Conservation (phyloP, 2,329 filamentous ascomycete genomes). For the Coleophoma cylindrospora region DNA sequence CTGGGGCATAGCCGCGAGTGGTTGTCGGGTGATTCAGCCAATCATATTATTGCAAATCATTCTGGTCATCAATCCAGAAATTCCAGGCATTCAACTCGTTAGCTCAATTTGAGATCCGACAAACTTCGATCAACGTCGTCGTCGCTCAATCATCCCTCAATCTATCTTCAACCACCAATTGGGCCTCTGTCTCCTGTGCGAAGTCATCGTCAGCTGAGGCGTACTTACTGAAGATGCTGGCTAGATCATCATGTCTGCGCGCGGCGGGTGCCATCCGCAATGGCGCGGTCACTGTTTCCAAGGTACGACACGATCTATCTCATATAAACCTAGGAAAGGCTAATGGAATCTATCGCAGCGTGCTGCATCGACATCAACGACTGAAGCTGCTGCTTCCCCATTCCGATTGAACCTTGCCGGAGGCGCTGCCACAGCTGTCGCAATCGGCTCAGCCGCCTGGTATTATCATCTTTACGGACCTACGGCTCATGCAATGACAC, state of each 20-base stretch:
- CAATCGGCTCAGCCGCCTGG: slow-evolving; percentile 88
- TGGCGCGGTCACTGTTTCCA: slow-evolving; percentile 65
- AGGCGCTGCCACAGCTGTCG: slow-evolving; percentile 78
- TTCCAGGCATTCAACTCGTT: too few species aligned
- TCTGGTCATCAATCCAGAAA: too few species aligned
- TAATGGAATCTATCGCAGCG: slow-evolving; percentile 44
- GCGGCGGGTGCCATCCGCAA: slow-evolving; percentile 73
- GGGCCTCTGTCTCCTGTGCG: slow-evolving; percentile 18
- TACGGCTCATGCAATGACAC: slow-evolving; percentile 82
- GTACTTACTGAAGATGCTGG: slow-evolving; percentile 68
- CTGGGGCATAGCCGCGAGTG: too few species aligned
- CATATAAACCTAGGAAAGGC: slow-evolving; percentile 32
- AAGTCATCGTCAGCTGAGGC: slow-evolving; percentile 25
- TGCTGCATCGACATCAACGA: slow-evolving; percentile 67
- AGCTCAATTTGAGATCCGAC: too few species aligned
- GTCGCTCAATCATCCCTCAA: slow-evolving; percentile 13
- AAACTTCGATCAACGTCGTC: slow-evolving; percentile 10
- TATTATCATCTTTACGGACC: slow-evolving; percentile 96
- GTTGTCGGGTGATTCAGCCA: too few species aligned
- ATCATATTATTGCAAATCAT: too few species aligned
- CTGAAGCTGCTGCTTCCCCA: slow-evolving; percentile 67
- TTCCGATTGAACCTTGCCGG: slow-evolving; percentile 84
- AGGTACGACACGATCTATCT: slow-evolving; percentile 57
- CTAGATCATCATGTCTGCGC: slow-evolving; percentile 88
- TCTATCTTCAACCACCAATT: slow-evolving; percentile 23